A percentile compares a stretch with the other conserved stretches of the same genome.
Evolutionary conservation across 2,329 filamentous ascomycete genomes (phyloP).

Genomic region (Sclerotinia borealis): DNA sequence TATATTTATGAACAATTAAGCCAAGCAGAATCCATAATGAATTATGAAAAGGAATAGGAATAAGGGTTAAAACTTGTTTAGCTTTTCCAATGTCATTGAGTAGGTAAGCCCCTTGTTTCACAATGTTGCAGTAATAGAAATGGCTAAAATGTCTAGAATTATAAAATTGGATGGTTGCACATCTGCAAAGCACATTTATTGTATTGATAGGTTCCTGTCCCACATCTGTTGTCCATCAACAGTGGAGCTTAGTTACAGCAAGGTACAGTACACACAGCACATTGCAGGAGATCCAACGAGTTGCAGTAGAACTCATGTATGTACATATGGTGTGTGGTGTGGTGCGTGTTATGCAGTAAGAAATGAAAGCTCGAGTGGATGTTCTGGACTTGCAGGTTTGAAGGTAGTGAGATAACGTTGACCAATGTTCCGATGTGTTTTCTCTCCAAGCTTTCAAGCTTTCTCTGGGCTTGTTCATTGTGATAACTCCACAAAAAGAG

Average conservation of each 20-base stretch:
- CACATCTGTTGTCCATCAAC: slow-evolving; percentile 4
- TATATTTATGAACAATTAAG: no score
- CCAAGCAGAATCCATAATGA: no score
- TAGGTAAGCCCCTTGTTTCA: no score
- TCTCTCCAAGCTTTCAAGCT: background rate
- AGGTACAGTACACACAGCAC: background rate
- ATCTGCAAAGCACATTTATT: slow-evolving; percentile 1
- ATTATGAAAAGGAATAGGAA: no score
- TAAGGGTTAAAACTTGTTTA: no score
- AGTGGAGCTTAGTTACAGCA: background rate
- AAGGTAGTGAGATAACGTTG: background rate
- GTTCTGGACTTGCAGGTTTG: background rate
- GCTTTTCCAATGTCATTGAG: no score
- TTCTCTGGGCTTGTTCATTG: no score
- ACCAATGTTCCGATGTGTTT: background rate
- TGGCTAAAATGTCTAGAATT: background rate
- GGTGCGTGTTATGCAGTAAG: background rate
- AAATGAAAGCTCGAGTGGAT: background rate
- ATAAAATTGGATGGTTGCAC: background rate
- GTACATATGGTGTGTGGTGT: background rate
- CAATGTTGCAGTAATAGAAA: background rate
- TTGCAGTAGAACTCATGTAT: background rate
- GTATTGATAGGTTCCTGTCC: background rate
- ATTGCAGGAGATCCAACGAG: background rate
- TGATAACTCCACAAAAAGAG: background rate